Evolutionary conservation across 805 yeast genomes (phyloP).

Genomic region (Danielia oregonensis): DNA sequence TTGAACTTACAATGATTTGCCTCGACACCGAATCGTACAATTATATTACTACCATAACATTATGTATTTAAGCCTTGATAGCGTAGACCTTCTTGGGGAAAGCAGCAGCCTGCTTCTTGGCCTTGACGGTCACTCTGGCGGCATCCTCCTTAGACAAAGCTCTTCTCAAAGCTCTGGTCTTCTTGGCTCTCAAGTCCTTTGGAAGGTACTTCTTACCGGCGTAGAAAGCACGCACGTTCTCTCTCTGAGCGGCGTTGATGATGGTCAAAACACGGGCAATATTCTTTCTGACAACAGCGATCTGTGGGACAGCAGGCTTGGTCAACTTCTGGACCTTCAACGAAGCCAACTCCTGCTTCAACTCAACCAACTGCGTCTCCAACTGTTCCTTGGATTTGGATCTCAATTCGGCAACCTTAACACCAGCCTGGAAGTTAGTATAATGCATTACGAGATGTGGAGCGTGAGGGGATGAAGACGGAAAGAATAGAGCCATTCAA

Average conservation of each 20-base stretch:
- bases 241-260: constrained; percentile 96
- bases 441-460: too few species aligned
- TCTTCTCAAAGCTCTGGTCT: constrained; percentile 99
- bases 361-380: constrained; percentile 88
- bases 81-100: constrained; percentile 99
- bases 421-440: constrained; percentile 62
- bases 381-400: constrained; percentile 96
- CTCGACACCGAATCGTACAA: constrained; percentile 16
- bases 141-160: constrained; percentile 86
- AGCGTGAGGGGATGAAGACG: too few species aligned
- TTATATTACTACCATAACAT: constrained; percentile 19
- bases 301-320: constrained; percentile 91
- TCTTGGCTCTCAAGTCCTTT: constrained; percentile 98
- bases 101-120: constrained; percentile 87
- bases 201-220: constrained; percentile 93
- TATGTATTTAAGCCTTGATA: constrained; percentile 80
- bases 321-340: constrained; percentile 95
- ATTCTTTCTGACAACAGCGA: constrained; percentile 95
- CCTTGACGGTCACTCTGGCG: constrained; percentile 76
- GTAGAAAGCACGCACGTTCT: constrained; percentile 91
- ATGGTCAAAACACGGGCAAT: constrained; percentile 97
- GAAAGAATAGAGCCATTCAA: neutral
- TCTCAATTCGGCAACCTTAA: constrained; percentile 95
- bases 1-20: too few species aligned
- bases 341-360: constrained; percentile 93